These are phyloP conservation scores for Mycena floridula DNA, from an alignment of 768 basidiomycete genomes.

Conservation along the genomic window DNA sequence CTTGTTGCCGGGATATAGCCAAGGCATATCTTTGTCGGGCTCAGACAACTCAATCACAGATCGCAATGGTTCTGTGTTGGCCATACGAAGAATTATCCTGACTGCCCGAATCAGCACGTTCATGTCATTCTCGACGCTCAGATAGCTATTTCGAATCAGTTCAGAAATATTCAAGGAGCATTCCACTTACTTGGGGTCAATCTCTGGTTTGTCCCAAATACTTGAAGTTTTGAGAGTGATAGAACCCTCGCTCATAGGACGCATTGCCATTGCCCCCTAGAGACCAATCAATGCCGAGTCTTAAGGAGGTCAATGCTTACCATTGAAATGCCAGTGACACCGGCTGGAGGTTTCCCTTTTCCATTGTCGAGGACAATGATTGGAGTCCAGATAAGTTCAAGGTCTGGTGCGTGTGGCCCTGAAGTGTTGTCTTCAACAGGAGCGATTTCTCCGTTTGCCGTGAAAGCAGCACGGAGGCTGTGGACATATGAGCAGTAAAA, in stretches of 20 bases:
- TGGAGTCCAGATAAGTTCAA: constrained; percentile 6
- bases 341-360: neutral
- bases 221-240: constrained; percentile 5
- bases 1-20: constrained; percentile 15
- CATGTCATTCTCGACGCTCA: constrained; percentile 12
- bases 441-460: neutral
- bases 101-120: constrained; percentile 10
- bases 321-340: neutral
- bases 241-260: constrained; percentile 6
- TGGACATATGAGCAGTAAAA: no score
- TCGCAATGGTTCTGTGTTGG: constrained; percentile 10
- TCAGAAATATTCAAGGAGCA: neutral
- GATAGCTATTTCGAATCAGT: constrained; percentile 8
- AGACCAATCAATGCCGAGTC: no score
- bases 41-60: constrained; percentile 7
- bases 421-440: constrained; percentile 13
- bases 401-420: constrained; percentile 8
- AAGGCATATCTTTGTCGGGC: constrained; percentile 6
- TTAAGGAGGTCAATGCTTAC: no score
- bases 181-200: constrained; percentile 10
- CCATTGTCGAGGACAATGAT: neutral
- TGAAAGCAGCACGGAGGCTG: no score
- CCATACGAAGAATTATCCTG: constrained; percentile 16
- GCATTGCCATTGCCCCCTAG: no score
- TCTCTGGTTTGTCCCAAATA: constrained; percentile 4